phyloP scores from a whole-genome alignment of 331 rosid species.

The Rhamnella rubrinervis region DNA sequence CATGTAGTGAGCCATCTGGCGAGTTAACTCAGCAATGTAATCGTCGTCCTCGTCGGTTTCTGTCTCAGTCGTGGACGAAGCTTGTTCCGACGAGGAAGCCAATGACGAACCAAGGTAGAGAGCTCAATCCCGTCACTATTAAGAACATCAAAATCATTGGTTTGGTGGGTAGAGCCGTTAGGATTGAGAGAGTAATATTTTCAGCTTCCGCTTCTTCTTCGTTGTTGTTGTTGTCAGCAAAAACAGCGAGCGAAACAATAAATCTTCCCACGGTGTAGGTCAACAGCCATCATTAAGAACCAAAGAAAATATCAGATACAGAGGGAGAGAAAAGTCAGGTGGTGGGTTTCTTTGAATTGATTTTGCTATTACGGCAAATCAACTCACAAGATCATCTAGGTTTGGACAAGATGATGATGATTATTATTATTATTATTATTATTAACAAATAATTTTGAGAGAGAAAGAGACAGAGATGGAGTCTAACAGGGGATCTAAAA shows the following conservation, averaged over 20 bases:
- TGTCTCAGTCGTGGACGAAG: slow-evolving; percentile 10
- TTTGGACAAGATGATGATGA: no score
- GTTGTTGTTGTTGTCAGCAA: slow-evolving; percentile 4
- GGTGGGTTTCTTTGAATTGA: neutral
- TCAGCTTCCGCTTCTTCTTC: neutral
- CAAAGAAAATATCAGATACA: neutral
- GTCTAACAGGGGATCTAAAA: no score
- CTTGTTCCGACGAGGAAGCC: neutral
- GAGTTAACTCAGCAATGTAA: slow-evolving; percentile 50
- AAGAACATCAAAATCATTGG: no score
- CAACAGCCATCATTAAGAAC: slow-evolving; percentile 38
- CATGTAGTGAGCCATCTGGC: slow-evolving; percentile 52
- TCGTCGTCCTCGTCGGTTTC: slow-evolving; percentile 35
- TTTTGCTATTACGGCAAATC: no score
- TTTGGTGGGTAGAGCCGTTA: no score
- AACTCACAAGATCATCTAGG: no score
- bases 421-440: no score
- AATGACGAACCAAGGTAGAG: neutral
- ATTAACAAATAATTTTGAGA: no score
- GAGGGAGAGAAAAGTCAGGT: neutral
- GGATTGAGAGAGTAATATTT: neutral
- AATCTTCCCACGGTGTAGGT: slow-evolving; percentile 31
- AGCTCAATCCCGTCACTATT: neutral
- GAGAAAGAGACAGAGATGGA: no score
- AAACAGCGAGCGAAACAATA: slow-evolving; percentile 31